These are phyloP conservation scores for Talaromyces pinophilus DNA, from an alignment of 2,329 filamentous ascomycete species.

Conservation along the genomic window DNA sequence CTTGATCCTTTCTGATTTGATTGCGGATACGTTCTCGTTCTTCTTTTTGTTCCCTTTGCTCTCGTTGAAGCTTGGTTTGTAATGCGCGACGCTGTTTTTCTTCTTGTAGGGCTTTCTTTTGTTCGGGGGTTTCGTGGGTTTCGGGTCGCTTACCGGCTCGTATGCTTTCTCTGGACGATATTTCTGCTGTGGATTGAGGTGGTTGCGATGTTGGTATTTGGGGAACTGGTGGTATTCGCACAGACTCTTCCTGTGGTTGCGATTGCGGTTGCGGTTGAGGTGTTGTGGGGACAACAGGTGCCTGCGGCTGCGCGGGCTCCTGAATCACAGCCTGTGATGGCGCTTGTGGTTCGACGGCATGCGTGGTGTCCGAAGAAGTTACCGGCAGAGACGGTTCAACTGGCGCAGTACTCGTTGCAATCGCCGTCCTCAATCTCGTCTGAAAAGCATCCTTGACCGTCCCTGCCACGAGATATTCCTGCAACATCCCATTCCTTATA, in stretches of 20 bases:
- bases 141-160: slow-evolving; percentile 26
- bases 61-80: slow-evolving; percentile 63
- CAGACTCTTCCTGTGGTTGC: not conserved
- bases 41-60: slow-evolving; percentile 65
- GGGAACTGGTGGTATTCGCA: not conserved
- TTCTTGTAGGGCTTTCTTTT: slow-evolving; percentile 13
- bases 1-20: slow-evolving; percentile 75
- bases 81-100: slow-evolving; percentile 53
- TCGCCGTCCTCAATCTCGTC: slow-evolving; percentile 51
- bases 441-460: slow-evolving; percentile 67
- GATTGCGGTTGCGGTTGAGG: slow-evolving; percentile 1
- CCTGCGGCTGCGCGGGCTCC: not conserved
- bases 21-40: slow-evolving; percentile 72
- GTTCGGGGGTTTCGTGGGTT: slow-evolving; percentile 9
- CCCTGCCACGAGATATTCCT: slow-evolving; percentile 71
- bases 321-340: not conserved
- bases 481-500: slow-evolving; percentile 75
- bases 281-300: not conserved
- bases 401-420: slow-evolving; percentile 35
- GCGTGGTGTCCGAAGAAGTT: slow-evolving; percentile 7
- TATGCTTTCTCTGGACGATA: slow-evolving; percentile 31
- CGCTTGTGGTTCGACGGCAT: not conserved
- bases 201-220: slow-evolving; percentile 22
- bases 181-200: slow-evolving; percentile 21
- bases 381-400: not conserved